Evolutionary conservation across 805 yeast species (phyloP).

Genomic region (Candida succiphila): DNA sequence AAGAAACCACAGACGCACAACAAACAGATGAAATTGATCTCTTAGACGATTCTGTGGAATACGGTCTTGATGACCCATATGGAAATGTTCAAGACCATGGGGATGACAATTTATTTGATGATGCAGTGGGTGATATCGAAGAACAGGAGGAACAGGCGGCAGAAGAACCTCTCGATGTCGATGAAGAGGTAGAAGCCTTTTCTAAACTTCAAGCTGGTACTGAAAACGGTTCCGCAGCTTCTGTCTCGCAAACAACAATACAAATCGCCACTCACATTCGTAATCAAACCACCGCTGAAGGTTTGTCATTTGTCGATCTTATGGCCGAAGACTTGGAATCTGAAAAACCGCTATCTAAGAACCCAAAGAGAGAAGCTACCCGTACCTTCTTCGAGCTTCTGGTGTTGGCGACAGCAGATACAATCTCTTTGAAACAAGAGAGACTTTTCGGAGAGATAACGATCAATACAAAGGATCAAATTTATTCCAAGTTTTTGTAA

Average conservation of each 20-base stretch:
- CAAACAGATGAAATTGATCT: background rate
- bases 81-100: background rate
- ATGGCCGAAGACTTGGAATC: conserved; percentile 26
- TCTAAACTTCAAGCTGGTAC: conserved; percentile 9
- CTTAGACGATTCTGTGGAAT: background rate
- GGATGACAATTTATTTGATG: background rate
- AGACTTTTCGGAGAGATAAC: conserved; percentile 49
- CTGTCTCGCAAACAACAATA: conserved; percentile 36
- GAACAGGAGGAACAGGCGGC: background rate
- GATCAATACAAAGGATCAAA: conserved; percentile 21
- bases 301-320: conserved; percentile 25
- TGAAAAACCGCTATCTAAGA: conserved; percentile 24
- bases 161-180: conserved; percentile 3
- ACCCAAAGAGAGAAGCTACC: conserved; percentile 50
- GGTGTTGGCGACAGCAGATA: conserved; percentile 71
- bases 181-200: conserved; percentile 13
- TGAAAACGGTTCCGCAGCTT: conserved; percentile 6
- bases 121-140: conserved; percentile 1
- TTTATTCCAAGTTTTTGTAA: conserved; percentile 11
- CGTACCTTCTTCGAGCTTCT: conserved; percentile 73
- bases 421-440: conserved; percentile 53
- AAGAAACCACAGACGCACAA: conserved; percentile 6
- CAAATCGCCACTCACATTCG: conserved; percentile 42
- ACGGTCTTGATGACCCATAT: background rate
- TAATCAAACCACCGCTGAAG: conserved; percentile 1